Percentiles rank a stretch among this genome's conserved stretches.
These are phyloP conservation scores for Tetradesmus lagerheimii DNA, from an alignment of 139 green algal genomes.

Conservation along the genomic window DNA sequence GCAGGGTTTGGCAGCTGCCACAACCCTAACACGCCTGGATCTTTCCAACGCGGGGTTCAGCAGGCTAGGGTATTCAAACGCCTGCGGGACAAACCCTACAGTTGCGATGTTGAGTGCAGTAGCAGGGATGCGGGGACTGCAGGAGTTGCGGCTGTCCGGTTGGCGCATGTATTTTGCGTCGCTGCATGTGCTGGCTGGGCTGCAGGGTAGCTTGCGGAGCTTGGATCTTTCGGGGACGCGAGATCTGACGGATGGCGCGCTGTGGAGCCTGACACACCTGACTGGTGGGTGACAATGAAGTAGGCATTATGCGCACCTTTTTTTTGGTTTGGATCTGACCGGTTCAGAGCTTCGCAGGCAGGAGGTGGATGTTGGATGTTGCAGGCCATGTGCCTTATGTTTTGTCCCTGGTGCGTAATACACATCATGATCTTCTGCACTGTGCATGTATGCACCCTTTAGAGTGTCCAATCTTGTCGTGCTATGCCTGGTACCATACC, in stretches of 20 bases:
- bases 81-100: neutral
- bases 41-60: slow-evolving; percentile 23
- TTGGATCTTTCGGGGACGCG: slow-evolving; percentile 3
- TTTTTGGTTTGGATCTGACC: no score
- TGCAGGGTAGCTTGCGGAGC: neutral
- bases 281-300: slow-evolving; percentile 25
- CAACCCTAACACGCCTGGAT: slow-evolving; percentile 9
- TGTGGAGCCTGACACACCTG: slow-evolving; percentile 40
- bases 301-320: no score
- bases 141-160: neutral
- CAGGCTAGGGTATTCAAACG: neutral
- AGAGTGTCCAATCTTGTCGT: no score
- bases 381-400: no score
- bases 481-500: no score
- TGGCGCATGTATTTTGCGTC: slow-evolving; percentile 30
- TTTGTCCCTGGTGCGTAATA: no score
- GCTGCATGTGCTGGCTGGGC: slow-evolving; percentile 19
- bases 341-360: no score
- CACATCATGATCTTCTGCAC: no score
- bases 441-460: no score
- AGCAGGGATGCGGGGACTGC: neutral
- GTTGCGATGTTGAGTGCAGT: slow-evolving; percentile 2
- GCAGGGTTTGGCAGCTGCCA: slow-evolving; percentile 34
- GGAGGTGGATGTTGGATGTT: no score
- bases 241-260: slow-evolving; percentile 12